Evolutionary conservation across 139 green algal genomes (phyloP).

Genomic region (Tetraselmis striata): DNA sequence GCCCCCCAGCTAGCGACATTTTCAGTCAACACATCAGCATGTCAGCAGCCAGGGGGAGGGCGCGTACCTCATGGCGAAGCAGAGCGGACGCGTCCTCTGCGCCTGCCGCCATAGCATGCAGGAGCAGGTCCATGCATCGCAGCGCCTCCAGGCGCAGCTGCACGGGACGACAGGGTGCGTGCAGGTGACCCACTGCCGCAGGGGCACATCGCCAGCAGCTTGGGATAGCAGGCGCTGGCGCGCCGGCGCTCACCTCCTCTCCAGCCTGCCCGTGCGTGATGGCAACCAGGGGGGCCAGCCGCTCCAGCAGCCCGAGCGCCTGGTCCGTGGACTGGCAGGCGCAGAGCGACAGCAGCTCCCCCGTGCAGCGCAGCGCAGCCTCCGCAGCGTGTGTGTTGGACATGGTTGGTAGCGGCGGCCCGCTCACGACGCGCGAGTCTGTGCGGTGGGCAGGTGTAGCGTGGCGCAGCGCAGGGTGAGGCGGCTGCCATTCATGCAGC

Average conservation of each 20-base stretch:
- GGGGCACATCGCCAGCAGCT: constrained; percentile 13
- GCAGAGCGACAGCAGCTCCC: constrained; percentile 5
- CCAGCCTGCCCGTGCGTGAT: constrained; percentile 10
- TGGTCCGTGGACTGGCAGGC: neutral
- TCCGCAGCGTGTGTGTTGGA: neutral
- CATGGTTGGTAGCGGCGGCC: neutral
- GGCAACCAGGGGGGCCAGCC: constrained; percentile 36
- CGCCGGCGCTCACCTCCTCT: constrained; percentile 33
- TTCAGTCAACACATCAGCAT: constrained; percentile 3
- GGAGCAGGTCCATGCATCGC: constrained; percentile 1
- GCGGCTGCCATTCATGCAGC: too few species aligned
- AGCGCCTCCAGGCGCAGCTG: constrained; percentile 11
- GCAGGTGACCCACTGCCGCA: neutral
- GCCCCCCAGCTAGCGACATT: too few species aligned
- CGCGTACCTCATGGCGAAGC: neutral
- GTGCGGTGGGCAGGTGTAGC: too few species aligned
- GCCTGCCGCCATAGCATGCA: neutral
- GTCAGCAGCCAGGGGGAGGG: neutral
- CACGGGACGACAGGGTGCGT: neutral
- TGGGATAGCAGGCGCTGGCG: too few species aligned
- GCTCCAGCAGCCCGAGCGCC: constrained; percentile 36
- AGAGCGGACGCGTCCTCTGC: neutral
- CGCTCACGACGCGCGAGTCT: neutral
- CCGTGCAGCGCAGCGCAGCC: neutral
- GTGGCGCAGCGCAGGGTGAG: too few species aligned